Percentiles rank a stretch among this genome's conserved stretches.
These are phyloP conservation scores for Cutaneotrichosporon spelunceum DNA, from an alignment of 1,284 basidiomycete genomes.

Conservation along the genomic window DNA sequence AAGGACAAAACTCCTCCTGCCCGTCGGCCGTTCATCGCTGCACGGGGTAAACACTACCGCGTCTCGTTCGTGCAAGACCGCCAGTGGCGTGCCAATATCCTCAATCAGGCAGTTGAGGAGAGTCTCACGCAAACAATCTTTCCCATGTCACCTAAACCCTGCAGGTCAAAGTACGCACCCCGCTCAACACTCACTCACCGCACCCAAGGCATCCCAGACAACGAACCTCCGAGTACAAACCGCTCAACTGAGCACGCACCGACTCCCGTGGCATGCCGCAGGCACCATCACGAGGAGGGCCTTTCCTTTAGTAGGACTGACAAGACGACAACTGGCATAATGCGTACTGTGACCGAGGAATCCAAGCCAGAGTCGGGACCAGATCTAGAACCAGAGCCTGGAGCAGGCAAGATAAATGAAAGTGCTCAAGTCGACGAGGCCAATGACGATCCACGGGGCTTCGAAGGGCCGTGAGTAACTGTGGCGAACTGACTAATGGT, in stretches of 20 bases:
- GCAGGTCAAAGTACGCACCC: neutral
- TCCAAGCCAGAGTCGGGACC: neutral
- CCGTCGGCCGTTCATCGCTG: neutral
- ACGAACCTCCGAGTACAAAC: neutral
- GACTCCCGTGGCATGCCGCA: neutral
- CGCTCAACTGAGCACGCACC: neutral
- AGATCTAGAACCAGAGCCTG: neutral
- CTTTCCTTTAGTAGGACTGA: neutral
- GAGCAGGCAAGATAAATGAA: neutral
- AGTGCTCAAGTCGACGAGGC: neutral
- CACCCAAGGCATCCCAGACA: neutral
- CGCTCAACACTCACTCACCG: neutral
- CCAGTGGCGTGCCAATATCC: conserved; percentile 12
- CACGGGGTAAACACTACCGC: neutral
- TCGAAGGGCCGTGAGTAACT: neutral
- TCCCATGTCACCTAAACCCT: neutral
- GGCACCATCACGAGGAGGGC: neutral
- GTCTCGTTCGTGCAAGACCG: conserved; percentile 5
- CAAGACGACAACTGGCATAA: neutral
- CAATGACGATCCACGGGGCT: neutral
- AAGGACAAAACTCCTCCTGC: neutral
- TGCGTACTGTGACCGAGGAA: neutral
- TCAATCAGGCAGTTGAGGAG: conserved; percentile 12
- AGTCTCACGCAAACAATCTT: neutral
- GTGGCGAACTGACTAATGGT: neutral